phyloP scores from a whole-genome alignment of 2,329 filamentous ascomycete species.

The Mycogone perniciosa region DNA sequence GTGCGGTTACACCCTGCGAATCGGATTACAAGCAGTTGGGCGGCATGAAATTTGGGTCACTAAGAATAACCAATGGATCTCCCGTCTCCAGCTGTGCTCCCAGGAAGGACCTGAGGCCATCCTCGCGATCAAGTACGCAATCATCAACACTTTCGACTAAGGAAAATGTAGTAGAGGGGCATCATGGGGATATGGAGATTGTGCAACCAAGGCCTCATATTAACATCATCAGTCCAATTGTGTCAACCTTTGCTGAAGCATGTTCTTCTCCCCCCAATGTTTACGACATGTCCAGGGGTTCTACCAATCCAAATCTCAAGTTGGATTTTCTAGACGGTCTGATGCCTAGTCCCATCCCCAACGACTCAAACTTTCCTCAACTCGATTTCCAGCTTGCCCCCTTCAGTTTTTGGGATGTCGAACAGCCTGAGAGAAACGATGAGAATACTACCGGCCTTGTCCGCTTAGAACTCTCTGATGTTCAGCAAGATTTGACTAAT shows the following conservation, averaged over 20 bases:
- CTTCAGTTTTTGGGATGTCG: too few species aligned
- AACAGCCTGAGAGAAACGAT: too few species aligned
- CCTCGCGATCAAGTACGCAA: neutral
- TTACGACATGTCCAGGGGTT: neutral
- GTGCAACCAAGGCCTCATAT: conserved; percentile 1
- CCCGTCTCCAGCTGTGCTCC: conserved; percentile 39
- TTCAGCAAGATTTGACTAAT: neutral
- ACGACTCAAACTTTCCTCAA: conserved; percentile 1
- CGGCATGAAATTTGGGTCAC: conserved; percentile 55
- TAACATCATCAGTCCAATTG: neutral
- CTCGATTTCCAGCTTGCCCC: neutral
- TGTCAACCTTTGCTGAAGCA: conserved; percentile 10
- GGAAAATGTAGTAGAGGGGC: neutral
- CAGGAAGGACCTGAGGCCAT: neutral
- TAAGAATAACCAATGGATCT: conserved; percentile 56
- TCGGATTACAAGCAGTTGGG: conserved; percentile 54
- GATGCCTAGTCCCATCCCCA: conserved; percentile 3
- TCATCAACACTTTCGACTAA: conserved; percentile 7
- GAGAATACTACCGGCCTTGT: too few species aligned
- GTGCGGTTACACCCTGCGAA: conserved; percentile 40
- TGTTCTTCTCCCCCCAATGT: neutral
- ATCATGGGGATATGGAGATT: conserved; percentile 1
- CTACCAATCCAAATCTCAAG: neutral
- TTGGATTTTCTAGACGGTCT: neutral
- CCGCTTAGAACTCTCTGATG: neutral